These are phyloP conservation scores for Tuber brumale DNA, from an alignment of 495 filamentous ascomycete species.

Conservation along the genomic window DNA sequence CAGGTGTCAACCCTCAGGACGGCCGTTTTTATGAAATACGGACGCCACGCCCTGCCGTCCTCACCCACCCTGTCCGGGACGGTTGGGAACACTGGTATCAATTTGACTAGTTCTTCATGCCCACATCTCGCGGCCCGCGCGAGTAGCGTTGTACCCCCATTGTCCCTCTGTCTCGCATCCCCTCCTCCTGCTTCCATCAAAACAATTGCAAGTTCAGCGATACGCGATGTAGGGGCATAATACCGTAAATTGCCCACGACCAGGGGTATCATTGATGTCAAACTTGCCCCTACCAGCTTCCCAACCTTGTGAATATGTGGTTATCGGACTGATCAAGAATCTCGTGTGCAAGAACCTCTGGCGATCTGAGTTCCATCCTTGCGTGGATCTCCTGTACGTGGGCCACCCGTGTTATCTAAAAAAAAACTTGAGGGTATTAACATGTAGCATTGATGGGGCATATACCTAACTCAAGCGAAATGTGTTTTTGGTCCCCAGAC, in stretches of 20 bases:
- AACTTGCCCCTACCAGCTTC: background rate
- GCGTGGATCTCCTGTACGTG: background rate
- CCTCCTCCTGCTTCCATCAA: background rate
- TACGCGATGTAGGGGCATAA: background rate
- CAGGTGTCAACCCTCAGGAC: too few species aligned
- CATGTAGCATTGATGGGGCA: background rate
- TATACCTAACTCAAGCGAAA: background rate
- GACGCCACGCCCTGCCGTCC: too few species aligned
- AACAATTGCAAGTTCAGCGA: background rate
- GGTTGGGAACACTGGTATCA: too few species aligned
- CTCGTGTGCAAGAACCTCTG: background rate
- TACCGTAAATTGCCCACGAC: background rate
- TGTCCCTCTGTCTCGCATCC: too few species aligned
- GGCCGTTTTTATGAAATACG: too few species aligned
- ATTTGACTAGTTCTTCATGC: too few species aligned
- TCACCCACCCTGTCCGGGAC: too few species aligned
- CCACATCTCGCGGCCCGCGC: too few species aligned
- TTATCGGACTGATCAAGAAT: background rate
- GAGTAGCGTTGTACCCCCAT: too few species aligned
- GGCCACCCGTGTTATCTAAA: background rate
- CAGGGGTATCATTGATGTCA: background rate
- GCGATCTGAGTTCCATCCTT: background rate
- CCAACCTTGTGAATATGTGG: background rate
- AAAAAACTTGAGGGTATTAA: background rate
- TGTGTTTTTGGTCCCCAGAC: background rate